Evolutionary conservation across 1,139 yeast species (phyloP), one percentile per base, ranked within the genome.

Genomic region (Chernovozyma sophiae-reginae): DNA sequence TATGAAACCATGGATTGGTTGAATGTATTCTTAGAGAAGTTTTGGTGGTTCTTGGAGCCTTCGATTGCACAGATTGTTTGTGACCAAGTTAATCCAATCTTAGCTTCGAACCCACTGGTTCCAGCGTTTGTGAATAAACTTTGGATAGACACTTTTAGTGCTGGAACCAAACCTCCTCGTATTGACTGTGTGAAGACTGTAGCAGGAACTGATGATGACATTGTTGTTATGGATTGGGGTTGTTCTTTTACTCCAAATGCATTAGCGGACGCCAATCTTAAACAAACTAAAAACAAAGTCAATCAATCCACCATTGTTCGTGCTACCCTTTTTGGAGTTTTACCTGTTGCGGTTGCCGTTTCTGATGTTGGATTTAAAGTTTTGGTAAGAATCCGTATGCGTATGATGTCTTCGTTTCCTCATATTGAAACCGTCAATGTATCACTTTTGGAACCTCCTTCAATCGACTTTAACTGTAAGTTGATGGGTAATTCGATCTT

Each of bases 221-320:
- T 92, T 40, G 95, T 90, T 13, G 96, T 92, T 35, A 89, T 94
- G 96, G 95, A 92, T 67, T 92, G 96, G 96, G 81, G 82, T 36
- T 68, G 84, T 38, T 81, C 96, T 1, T 86, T 89, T 62, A 84
- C 87, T 30, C 98, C 98, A n/a, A 86, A 86, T 58, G 86, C 89
- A 35, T 62, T 77, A 38, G 82, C 83, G 34, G 98, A 92, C 59
- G 67, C 87, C 49, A 86, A 86, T 42, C 77, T 79, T 28, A 86
- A 90, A 52, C 97, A 92, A 60, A 59, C 83, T 61, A 86, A 82
- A 55, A 86, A 79, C 55, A 79, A 78, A 47, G 92, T 87, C 31
- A 89, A 89, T 58, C 95, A 92, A 51, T 80, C 78, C 54, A 71
- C 84, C 52, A 78, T 83, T 47, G 69, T 90, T 48, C 80, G 80